Evolutionary conservation across 2,329 filamentous ascomycete species (phyloP).

Genomic region (Myriosclerotinia curreyana): DNA sequence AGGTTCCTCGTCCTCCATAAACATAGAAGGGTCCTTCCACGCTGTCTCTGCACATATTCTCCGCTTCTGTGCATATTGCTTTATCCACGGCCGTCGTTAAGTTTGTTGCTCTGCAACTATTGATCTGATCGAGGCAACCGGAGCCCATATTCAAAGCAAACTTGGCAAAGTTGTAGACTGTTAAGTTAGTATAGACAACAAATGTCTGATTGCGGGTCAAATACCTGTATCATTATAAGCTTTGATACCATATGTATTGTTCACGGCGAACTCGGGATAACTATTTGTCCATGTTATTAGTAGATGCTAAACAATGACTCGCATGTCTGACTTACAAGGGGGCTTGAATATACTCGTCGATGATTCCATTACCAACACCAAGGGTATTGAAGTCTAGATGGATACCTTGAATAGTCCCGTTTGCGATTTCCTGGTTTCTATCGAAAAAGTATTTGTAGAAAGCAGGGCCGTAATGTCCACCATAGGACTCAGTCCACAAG

Average conservation of each 20-base stretch:
- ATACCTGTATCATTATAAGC: conserved; percentile 32
- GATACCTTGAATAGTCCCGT: conserved; percentile 49
- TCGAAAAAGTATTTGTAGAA: conserved; percentile 56
- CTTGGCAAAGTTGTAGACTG: conserved; percentile 54
- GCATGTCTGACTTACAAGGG: conserved; percentile 25
- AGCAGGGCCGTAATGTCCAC: conserved; percentile 39
- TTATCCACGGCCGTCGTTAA: conserved; percentile 39
- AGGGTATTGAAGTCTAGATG: conserved; percentile 58
- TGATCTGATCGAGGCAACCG: conserved; percentile 44
- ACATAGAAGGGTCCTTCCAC: conserved; percentile 46
- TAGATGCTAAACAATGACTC: neutral
- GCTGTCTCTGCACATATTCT: conserved; percentile 54
- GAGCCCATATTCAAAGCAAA: conserved; percentile 47
- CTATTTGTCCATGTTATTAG: conserved; percentile 19
- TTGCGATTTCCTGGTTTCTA: conserved; percentile 57
- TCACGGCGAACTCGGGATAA: conserved; percentile 43
- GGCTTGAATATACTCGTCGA: conserved; percentile 60
- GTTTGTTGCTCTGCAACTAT: conserved; percentile 48
- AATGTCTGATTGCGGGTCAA: neutral
- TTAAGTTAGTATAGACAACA: neutral
- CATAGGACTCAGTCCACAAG: conserved; percentile 60
- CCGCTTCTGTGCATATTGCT: conserved; percentile 50
- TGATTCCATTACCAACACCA: conserved; percentile 66
- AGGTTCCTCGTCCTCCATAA: conserved; percentile 44
- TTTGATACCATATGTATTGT: conserved; percentile 45